Percentiles rank a stretch among this genome's conserved stretches.
These are phyloP conservation scores for Phascolomyces articulosus DNA, from an alignment of 371 early-diverging fungal species.

Conservation along the genomic window DNA sequence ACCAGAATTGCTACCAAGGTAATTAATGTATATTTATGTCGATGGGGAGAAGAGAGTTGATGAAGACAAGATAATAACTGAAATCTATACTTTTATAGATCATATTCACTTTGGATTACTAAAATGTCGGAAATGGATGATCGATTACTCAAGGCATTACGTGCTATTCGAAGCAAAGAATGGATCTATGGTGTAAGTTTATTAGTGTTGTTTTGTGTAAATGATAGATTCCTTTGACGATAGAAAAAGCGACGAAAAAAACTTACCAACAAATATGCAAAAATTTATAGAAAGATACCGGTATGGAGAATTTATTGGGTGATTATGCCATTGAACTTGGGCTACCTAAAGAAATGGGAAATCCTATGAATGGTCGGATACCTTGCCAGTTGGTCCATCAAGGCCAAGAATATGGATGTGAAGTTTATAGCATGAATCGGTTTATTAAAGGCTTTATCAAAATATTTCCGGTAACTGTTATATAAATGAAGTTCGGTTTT, in stretches of 20 bases:
- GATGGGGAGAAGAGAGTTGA: too few relatives aligned
- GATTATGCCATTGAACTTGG: constrained; percentile 45
- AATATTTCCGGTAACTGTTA: constrained; percentile 40
- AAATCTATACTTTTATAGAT: constrained; percentile 22
- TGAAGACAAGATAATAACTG: too few relatives aligned
- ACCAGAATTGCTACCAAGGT: constrained; percentile 59
- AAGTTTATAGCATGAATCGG: constrained; percentile 37
- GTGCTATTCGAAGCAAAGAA: constrained; percentile 44
- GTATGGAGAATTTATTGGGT: constrained; percentile 29
- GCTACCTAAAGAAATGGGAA: constrained; percentile 36
- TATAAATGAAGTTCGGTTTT: neutral
- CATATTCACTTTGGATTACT: constrained; percentile 67
- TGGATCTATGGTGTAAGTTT: constrained; percentile 53
- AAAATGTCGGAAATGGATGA: constrained; percentile 65
- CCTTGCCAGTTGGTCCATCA: constrained; percentile 50
- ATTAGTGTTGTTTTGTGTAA: neutral
- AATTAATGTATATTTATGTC: constrained; percentile 5
- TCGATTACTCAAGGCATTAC: constrained; percentile 49
- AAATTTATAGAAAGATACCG: constrained; percentile 38
- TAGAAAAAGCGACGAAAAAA: constrained; percentile 8
- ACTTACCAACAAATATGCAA: neutral
- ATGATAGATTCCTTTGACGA: constrained; percentile 4
- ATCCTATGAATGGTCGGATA: constrained; percentile 42
- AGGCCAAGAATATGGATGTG: constrained; percentile 46
- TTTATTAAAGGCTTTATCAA: constrained; percentile 50